Conservation (phyloP, 192 early-diverging fungal species). For the Geranomyces michiganensis region DNA sequence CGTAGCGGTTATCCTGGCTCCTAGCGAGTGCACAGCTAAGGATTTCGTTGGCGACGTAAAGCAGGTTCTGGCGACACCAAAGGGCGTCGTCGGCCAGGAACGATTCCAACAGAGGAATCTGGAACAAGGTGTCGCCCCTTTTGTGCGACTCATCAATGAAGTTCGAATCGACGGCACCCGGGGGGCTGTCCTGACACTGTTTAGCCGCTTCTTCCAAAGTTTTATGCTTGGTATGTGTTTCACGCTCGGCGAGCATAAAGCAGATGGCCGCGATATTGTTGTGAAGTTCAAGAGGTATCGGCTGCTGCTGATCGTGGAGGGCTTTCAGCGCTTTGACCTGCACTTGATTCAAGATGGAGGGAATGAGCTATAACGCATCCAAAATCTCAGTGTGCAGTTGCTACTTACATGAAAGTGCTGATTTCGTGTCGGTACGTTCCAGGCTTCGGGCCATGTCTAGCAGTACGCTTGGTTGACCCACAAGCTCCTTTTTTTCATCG, state of each 20-base stretch:
- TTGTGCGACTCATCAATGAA: constrained; percentile 45
- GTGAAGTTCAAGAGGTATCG: constrained; percentile 66
- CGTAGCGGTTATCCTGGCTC: neutral
- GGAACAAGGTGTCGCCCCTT: neutral
- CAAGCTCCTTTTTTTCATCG: neutral
- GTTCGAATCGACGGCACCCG: constrained; percentile 31
- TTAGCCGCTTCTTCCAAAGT: constrained; percentile 40
- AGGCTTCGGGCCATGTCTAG: constrained; percentile 14
- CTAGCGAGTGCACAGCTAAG: neutral
- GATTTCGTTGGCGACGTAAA: constrained; percentile 3
- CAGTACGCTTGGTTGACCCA: constrained; percentile 2
- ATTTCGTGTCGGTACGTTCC: constrained; percentile 7
- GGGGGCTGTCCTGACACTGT: constrained; percentile 24
- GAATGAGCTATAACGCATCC: neutral
- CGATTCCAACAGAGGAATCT: neutral
- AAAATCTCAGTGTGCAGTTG: neutral
- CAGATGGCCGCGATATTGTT: constrained; percentile 87
- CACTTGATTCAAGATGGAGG: constrained; percentile 13
- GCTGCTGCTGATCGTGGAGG: constrained; percentile 22
- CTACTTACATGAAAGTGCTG: constrained; percentile 4
- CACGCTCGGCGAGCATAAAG: constrained; percentile 58
- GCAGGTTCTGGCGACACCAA: constrained; percentile 6
- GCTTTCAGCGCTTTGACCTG: constrained; percentile 39
- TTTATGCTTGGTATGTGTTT: neutral
- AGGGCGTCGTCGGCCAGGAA: neutral